Evolutionary conservation across 179 eudicot species (phyloP).

Genomic region (Heliamphora pulchella): DNA sequence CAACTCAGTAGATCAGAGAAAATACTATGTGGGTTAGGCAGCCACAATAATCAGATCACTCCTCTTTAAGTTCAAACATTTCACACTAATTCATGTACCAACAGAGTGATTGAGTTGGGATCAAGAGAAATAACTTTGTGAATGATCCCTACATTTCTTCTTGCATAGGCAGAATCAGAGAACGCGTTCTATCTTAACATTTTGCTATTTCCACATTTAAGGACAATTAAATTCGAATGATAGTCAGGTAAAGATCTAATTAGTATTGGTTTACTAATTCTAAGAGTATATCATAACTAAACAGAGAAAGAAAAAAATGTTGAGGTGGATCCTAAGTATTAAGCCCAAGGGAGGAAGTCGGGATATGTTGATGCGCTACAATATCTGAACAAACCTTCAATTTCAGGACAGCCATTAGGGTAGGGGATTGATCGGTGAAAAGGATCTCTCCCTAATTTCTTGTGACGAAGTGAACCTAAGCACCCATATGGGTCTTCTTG

Average conservation of each 20-base stretch:
- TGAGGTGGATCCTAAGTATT: not conserved
- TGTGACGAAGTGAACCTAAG: conserved; percentile 60
- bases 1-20: not conserved
- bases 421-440: conserved; percentile 82
- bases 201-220: not conserved
- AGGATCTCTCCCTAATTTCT: conserved; percentile 74
- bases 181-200: not conserved
- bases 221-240: not conserved
- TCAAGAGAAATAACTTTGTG: not conserved
- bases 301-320: not conserved
- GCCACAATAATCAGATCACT: not conserved
- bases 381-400: conserved; percentile 58
- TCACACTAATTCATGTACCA: not conserved
- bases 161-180: not conserved
- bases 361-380: conserved; percentile 60
- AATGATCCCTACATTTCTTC: not conserved
- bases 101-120: not conserved
- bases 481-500: conserved; percentile 87
- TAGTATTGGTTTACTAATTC: not conserved
- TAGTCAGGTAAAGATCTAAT: conserved; percentile 1
- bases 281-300: not conserved
- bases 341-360: conserved; percentile 77
- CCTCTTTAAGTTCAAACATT: not conserved
- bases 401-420: conserved; percentile 86
- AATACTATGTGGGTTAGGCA: not conserved